These are phyloP conservation scores for Neonectria hederae DNA, from an alignment of 2,329 filamentous ascomycete species.

Conservation along the genomic window DNA sequence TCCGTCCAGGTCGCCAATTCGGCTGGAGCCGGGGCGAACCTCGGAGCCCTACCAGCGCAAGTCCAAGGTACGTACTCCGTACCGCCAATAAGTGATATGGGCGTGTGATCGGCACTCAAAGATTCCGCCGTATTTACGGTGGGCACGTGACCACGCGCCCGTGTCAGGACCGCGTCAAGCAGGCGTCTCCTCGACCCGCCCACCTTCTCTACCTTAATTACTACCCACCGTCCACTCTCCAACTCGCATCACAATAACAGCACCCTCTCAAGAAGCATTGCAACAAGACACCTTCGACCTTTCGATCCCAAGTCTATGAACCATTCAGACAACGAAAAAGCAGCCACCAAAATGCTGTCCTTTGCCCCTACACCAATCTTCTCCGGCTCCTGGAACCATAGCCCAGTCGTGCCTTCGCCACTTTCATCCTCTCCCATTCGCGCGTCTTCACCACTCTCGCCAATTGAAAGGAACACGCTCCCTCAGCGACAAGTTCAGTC, in stretches of 20 bases:
- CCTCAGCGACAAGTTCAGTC: slow-evolving; percentile 56
- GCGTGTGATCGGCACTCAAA: neutral
- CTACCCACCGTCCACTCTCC: slow-evolving; percentile 17
- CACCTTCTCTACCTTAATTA: slow-evolving; percentile 1
- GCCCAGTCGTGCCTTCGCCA: slow-evolving; percentile 62
- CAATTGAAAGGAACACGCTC: slow-evolving; percentile 54
- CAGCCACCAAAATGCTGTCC: slow-evolving; percentile 52
- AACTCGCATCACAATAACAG: slow-evolving; percentile 10
- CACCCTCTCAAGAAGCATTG: neutral
- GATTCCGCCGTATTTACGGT: neutral
- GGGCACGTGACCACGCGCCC: slow-evolving; percentile 47
- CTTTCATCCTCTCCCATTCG: slow-evolving; percentile 68
- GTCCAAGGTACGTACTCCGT: slow-evolving; percentile 19
- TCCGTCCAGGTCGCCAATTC: slow-evolving; percentile 35
- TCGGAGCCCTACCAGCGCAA: slow-evolving; percentile 20
- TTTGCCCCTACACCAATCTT: slow-evolving; percentile 55
- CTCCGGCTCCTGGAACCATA: slow-evolving; percentile 55
- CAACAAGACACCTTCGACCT: neutral
- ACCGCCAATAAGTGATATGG: neutral
- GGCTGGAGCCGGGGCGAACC: slow-evolving; percentile 39
- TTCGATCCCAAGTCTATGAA: slow-evolving; percentile 40
- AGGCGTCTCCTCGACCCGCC: slow-evolving; percentile 26
- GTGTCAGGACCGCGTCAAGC: slow-evolving; percentile 38
- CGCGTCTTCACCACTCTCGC: slow-evolving; percentile 58
- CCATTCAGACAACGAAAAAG: slow-evolving; percentile 44